A percentile compares a stretch with the other conserved stretches of the same genome.
Conservation (phyloP, 441 rosid species). For the Brassica balearica region DNA sequence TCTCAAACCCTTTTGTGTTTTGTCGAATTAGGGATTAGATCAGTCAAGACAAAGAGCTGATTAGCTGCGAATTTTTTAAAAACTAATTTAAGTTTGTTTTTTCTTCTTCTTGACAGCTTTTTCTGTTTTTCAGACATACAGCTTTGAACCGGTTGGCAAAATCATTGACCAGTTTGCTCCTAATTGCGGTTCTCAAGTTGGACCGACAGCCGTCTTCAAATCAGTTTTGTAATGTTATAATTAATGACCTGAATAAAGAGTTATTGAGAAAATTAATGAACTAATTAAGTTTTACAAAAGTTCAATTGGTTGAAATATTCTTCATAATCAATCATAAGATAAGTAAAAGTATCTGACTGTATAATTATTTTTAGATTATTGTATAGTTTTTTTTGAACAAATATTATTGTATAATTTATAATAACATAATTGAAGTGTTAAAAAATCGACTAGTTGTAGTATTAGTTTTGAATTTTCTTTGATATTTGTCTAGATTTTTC, state of each 20-base stretch:
- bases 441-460: too few species aligned
- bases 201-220: conserved; percentile 23
- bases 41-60: conserved; percentile 11
- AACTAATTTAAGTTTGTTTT: neutral
- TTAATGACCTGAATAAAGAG: neutral
- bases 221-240: neutral
- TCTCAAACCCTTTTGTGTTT: neutral
- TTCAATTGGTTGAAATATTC: neutral
- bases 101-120: neutral
- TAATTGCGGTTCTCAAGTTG: conserved; percentile 11
- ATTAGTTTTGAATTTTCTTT: too few species aligned
- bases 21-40: conserved; percentile 13
- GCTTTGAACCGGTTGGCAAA: conserved; percentile 29
- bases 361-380: too few species aligned
- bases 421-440: too few species aligned
- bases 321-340: too few species aligned
- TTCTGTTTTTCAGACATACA: neutral
- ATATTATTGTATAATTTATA: too few species aligned
- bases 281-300: neutral
- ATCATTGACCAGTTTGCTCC: conserved; percentile 22
- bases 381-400: too few species aligned
- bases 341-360: too few species aligned
- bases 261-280: neutral
- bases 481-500: too few species aligned
- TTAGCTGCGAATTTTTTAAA: conserved; percentile 13